Conservation (phyloP, 345 rosid genomes). For the Hibiscus syriacus region DNA sequence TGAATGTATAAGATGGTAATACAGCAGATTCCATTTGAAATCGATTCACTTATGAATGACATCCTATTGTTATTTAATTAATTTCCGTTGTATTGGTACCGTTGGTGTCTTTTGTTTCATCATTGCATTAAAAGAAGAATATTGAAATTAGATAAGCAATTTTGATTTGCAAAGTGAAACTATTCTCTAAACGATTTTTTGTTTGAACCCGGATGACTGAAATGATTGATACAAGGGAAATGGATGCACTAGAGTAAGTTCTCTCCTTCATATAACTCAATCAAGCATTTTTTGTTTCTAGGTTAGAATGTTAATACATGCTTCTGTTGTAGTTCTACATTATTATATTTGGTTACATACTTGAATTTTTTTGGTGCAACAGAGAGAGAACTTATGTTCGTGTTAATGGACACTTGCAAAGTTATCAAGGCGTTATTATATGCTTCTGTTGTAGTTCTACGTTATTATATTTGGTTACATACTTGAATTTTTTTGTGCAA, state of each 20-base stretch:
- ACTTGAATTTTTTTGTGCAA: conserved; percentile 1
- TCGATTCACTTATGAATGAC: not conserved
- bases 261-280: not conserved
- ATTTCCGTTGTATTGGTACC: not conserved
- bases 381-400: conserved; percentile 80
- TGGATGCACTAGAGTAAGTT: conserved; percentile 61
- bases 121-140: not conserved
- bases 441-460: no score
- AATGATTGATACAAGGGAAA: conserved; percentile 48
- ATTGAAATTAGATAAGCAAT: not conserved
- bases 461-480: not conserved
- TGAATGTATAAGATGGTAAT: conserved; percentile 72
- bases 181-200: not conserved
- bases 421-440: conserved; percentile 65
- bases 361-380: conserved; percentile 5
- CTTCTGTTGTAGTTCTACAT: no score
- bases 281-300: not conserved
- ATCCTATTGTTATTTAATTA: not conserved
- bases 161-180: not conserved
- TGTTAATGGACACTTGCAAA: conserved; percentile 69
- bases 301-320: not conserved
- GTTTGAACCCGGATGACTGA: conserved; percentile 71
- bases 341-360: no score
- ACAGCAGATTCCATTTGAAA: not conserved
- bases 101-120: not conserved